A percentile compares a stretch with the other conserved stretches of the same genome.
Conservation (phyloP, 495 filamentous ascomycete species). For the Penicillium coprophilum region DNA sequence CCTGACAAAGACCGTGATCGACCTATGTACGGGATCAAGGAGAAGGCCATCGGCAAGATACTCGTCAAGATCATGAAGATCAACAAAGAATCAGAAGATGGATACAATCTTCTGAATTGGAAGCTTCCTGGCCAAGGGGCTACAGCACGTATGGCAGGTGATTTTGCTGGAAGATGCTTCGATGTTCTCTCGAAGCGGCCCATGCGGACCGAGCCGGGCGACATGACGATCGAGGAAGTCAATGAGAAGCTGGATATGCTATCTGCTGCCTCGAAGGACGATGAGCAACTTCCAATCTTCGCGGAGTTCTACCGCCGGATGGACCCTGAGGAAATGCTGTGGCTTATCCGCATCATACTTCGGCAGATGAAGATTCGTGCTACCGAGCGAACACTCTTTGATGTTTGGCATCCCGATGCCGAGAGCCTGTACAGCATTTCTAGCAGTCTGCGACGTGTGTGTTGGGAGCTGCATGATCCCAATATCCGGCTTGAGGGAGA, state of each 20-base stretch:
- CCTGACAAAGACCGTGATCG: constrained; percentile 92
- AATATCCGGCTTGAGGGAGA: constrained; percentile 71
- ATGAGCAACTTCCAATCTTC: constrained; percentile 75
- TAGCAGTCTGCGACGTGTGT: constrained; percentile 84
- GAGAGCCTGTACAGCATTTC: constrained; percentile 90
- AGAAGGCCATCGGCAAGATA: constrained; percentile 84
- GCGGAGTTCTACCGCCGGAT: constrained; percentile 82
- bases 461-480: constrained; percentile 89
- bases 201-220: constrained; percentile 69
- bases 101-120: constrained; percentile 84
- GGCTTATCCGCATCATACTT: constrained; percentile 91
- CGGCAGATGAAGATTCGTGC: constrained; percentile 98
- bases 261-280: constrained; percentile 72
- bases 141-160: constrained; percentile 69
- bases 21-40: constrained; percentile 92
- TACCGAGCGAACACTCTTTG: constrained; percentile 86
- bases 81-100: constrained; percentile 87
- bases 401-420: constrained; percentile 91
- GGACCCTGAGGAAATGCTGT: constrained; percentile 91
- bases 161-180: constrained; percentile 86
- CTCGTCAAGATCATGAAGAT: constrained; percentile 92
- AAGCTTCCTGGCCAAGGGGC: constrained; percentile 74
- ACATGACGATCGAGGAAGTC: constrained; percentile 83
- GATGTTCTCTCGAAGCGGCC: constrained; percentile 84
- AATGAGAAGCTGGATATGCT: constrained; percentile 84